Base-by-base conservation (phyloP, 2,329 filamentous ascomycete species). In the Cyphellophora europaea region DNA sequence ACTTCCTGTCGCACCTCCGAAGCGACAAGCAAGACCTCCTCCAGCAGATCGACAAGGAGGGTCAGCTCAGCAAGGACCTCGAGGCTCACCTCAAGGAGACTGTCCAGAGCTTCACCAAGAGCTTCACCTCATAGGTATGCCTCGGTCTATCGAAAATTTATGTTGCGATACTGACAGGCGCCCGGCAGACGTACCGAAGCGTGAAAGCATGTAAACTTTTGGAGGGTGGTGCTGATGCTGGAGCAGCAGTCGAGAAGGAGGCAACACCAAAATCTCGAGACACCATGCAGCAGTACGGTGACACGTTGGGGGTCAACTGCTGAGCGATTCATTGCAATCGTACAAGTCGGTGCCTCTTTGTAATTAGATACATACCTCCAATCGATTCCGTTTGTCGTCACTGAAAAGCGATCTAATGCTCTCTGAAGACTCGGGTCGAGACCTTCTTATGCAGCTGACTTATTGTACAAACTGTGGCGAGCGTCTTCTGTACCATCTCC, bases 1-100 rank as follows among this genome's bases (percentile, higher is more conserved):
- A 96, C 70, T 93, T 93, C 81, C 73, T 95, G 46, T 70, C 81
- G 51, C 84, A 95, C 75, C 74, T 98, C 59, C 87, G 80, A 76
- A 82, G 76, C 64, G 93, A 89, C 74, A 83, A 95, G 77, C 57
- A 75, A 32, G 87, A 88, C 47, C 67, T 96, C 49, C 68, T 94
- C 48, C 71, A 78, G 55, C 81, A 77, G 55, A 95, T 98, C 53
- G 87, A 93, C 58, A 91, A 89, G 77, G 87, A 96, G 77, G 89
- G 89, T 65, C 75, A 85, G 48, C 67, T 98, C 63, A 91, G 83
- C 82, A 95, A 95, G 79, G 89, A 94, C 25, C 72, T 87, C 32
- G 91, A 67, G 55, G 52, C 49, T 31, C 52, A 62, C 46, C 55
- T 67, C 44, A 84, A 79, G 74, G 81, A 91, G 42, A 69, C 83